Evolutionary conservation across 164 flowering plant genomes (phyloP), one percentile per base, ranked within the genome.

Genomic region (Vitis vinifera): DNA sequence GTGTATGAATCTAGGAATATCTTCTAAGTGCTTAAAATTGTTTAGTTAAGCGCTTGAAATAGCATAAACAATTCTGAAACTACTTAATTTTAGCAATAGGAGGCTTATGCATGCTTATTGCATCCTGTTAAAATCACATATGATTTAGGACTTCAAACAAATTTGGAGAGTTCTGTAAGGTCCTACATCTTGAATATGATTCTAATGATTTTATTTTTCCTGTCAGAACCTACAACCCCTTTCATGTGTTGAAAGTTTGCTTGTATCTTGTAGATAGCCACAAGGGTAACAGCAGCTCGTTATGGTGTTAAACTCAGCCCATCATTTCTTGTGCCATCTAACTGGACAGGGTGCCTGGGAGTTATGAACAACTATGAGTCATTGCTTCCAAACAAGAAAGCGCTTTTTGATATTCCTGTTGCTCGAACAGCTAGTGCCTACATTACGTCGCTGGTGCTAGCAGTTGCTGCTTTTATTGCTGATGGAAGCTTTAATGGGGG

Each of bases 401-500:
- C 99, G 62, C 89, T 94, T 44, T 94, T 92, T 69, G 99, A 92
- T 70, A 92, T 92, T 71, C 95, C 97, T 5, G 97, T 94, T 56
- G 95, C 99, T 12, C 89, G 97, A 50, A 94, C 99, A 44, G 99
- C 97, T 52, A 89, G 93, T 81, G 99, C 97, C 29, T 94, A 92
- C 72, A 71, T 94, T 79, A 92, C 97, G 29, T 94, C 99, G 4
- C 76, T 94, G 15, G 88, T 68, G 16, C 91, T 94, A 44, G 89
- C 92, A 15, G 70, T 91, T 70, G 72, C 93, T 67, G 99, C 99
- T 69, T 94, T 94, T 77, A 81, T 89, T 6, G 84, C 85, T 70
- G 99, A 94, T 78, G 99, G 99, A 11, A 91, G 97, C 83, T 92
- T 94, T 58, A 94, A 92, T 73, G 99, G 99, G 16, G 99, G 99